Evolutionary conservation across 805 yeast genomes (phyloP).

Genomic region (Candida loeiensis): DNA sequence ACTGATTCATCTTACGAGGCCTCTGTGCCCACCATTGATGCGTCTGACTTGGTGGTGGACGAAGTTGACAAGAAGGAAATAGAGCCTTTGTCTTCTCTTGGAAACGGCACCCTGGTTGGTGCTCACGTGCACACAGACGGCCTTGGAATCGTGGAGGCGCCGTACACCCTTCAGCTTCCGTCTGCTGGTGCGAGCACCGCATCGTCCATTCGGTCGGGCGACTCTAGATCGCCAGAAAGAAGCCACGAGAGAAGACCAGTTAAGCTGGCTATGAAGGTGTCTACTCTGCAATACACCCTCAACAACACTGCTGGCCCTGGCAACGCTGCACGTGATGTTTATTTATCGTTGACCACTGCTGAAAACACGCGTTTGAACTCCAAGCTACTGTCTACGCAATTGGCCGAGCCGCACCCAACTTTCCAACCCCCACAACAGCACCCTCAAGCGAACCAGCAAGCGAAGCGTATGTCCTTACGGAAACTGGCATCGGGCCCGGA

Average conservation of each 20-base stretch:
- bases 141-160: slow-evolving; percentile 20
- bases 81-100: background rate
- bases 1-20: no score
- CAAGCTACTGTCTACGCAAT: slow-evolving; percentile 43
- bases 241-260: slow-evolving; percentile 32
- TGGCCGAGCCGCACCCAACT: slow-evolving; percentile 20
- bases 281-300: slow-evolving; percentile 1
- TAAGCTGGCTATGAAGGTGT: slow-evolving; percentile 49
- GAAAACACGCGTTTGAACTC: slow-evolving; percentile 77
- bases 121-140: no score
- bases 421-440: slow-evolving; percentile 8
- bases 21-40: slow-evolving; percentile 19
- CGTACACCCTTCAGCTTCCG: slow-evolving; percentile 13
- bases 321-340: slow-evolving; percentile 58
- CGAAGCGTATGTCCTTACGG: slow-evolving; percentile 7
- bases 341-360: slow-evolving; percentile 68
- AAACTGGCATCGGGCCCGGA: slow-evolving; percentile 6
- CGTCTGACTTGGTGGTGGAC: slow-evolving; percentile 22
- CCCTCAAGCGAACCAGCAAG: background rate
- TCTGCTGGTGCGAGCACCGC: slow-evolving; percentile 9
- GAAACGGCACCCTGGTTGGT: background rate
- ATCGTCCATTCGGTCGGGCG: slow-evolving; percentile 28
- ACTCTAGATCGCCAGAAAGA: slow-evolving; percentile 22
- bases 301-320: slow-evolving; percentile 9
- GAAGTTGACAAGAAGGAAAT: slow-evolving; percentile 19